Evolutionary conservation across 805 yeast species (phyloP).

Genomic region (Metschnikowia rubicola): DNA sequence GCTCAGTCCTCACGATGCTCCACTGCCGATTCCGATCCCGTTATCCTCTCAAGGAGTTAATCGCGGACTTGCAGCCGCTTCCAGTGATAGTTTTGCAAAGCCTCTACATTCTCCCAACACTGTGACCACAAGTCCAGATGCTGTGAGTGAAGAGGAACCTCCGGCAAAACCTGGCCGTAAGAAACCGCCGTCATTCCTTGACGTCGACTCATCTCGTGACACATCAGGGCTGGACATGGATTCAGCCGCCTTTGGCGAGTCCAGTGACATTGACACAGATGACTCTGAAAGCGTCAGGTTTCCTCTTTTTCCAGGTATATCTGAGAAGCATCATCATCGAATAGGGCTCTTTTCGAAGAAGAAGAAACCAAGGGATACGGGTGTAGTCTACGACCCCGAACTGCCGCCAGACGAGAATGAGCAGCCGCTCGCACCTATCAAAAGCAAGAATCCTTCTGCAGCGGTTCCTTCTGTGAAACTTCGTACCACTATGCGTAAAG

Average conservation of each 20-base stretch:
- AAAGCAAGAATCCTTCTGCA: neutral
- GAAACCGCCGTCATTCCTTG: constrained; percentile 13
- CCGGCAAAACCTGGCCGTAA: constrained; percentile 11
- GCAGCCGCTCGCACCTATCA: neutral
- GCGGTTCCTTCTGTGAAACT: constrained; percentile 32
- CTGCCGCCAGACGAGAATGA: constrained; percentile 7
- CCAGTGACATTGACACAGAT: constrained; percentile 7
- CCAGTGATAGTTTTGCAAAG: constrained; percentile 17
- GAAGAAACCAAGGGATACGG: constrained; percentile 3
- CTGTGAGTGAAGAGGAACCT: constrained; percentile 4
- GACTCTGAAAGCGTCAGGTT: constrained; percentile 17
- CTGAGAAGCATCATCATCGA: constrained; percentile 12
- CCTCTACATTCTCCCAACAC: constrained; percentile 13
- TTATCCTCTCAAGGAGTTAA: constrained; percentile 29
- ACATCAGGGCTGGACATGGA: constrained; percentile 9
- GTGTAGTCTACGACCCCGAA: constrained; percentile 11
- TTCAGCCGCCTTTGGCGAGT: neutral
- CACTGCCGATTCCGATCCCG: constrained; percentile 27
- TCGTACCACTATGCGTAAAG: constrained; percentile 50
- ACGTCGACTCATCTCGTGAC: neutral
- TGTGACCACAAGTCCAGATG: constrained; percentile 6
- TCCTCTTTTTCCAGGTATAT: constrained; percentile 35
- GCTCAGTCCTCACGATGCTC: constrained; percentile 1
- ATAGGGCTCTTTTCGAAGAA: constrained; percentile 10
- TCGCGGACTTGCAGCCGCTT: constrained; percentile 21